A percentile compares a stretch with the other conserved stretches of the same genome.
Conservation (phyloP, 352 stramenopile genomes). For the Pythium folliculosum region DNA sequence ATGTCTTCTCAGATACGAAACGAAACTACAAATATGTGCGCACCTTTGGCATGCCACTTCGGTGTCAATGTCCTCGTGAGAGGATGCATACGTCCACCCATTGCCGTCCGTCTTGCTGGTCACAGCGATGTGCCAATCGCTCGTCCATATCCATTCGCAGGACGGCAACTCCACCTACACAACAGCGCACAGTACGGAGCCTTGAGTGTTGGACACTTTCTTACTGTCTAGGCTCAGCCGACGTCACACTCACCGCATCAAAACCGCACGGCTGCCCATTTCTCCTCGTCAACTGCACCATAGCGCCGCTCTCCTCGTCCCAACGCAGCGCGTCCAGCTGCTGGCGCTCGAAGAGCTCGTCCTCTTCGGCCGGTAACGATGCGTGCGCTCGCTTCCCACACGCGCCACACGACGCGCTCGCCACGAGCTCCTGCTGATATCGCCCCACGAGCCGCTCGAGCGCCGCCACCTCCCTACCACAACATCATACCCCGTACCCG, state of each 20-base stretch:
- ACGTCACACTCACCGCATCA: slow-evolving; percentile 31
- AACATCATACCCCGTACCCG: not conserved
- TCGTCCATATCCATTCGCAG: slow-evolving; percentile 63
- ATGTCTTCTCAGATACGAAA: not conserved
- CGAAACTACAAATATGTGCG: not conserved
- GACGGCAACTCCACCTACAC: slow-evolving; percentile 52
- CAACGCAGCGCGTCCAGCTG: slow-evolving; percentile 39
- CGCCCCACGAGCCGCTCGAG: slow-evolving; percentile 60
- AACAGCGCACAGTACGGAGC: not conserved
- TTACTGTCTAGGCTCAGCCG: not conserved
- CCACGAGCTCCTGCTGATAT: slow-evolving; percentile 57
- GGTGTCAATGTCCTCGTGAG: slow-evolving; percentile 30
- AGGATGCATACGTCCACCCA: slow-evolving; percentile 59
- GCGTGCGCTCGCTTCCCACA: not conserved
- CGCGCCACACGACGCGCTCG: not conserved
- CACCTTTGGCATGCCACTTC: slow-evolving; percentile 4
- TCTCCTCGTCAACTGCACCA: slow-evolving; percentile 31
- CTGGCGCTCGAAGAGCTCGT: slow-evolving; percentile 66
- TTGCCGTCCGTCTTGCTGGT: slow-evolving; percentile 46
- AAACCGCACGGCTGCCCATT: slow-evolving; percentile 43
- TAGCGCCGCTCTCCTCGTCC: slow-evolving; percentile 12
- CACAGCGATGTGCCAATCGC: slow-evolving; percentile 49
- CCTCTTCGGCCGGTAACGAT: slow-evolving; percentile 28
- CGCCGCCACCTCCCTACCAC: slow-evolving; percentile 50
- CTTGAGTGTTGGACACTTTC: no score